Evolutionary conservation across 2,329 filamentous ascomycete species (phyloP).

Genomic region (Aspergillus sp.): DNA sequence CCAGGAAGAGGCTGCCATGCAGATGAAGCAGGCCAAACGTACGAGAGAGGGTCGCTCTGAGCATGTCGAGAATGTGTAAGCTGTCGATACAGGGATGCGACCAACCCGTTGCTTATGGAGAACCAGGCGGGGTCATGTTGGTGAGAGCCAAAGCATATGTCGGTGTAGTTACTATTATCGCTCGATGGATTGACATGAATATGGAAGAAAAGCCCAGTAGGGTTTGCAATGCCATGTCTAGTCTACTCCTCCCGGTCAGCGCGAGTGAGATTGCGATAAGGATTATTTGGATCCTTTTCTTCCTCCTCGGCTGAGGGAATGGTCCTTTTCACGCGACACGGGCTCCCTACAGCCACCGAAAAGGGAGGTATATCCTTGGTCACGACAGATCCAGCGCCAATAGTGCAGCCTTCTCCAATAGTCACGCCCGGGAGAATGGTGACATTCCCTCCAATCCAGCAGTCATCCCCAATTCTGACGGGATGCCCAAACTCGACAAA

Average conservation of each 20-base stretch:
- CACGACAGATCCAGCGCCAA: conserved; percentile 41
- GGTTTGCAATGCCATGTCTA: neutral
- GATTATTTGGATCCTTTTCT: conserved; percentile 21
- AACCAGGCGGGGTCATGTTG: too few relatives aligned
- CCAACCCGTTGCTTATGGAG: neutral
- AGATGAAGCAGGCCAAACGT: neutral
- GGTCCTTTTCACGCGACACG: conserved; percentile 23
- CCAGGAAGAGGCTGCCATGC: neutral
- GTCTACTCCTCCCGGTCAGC: conserved; percentile 7
- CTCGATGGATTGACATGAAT: too few relatives aligned
- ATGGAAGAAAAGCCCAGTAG: too few relatives aligned
- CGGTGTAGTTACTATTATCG: too few relatives aligned
- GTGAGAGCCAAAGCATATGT: too few relatives aligned
- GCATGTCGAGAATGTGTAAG: neutral
- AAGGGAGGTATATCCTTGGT: conserved; percentile 36
- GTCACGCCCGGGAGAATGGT: conserved; percentile 43
- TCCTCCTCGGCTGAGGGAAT: conserved; percentile 23
- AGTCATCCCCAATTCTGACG: conserved; percentile 48
- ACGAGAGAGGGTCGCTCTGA: neutral
- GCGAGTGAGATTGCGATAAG: conserved; percentile 19
- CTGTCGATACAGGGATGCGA: neutral
- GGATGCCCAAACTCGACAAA: conserved; percentile 51
- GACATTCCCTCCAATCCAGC: conserved; percentile 51
- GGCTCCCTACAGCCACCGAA: conserved; percentile 29
- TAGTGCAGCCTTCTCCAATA: conserved; percentile 41